Conservation (phyloP, 2,329 filamentous ascomycete genomes). For the Ilyonectria sp. region DNA sequence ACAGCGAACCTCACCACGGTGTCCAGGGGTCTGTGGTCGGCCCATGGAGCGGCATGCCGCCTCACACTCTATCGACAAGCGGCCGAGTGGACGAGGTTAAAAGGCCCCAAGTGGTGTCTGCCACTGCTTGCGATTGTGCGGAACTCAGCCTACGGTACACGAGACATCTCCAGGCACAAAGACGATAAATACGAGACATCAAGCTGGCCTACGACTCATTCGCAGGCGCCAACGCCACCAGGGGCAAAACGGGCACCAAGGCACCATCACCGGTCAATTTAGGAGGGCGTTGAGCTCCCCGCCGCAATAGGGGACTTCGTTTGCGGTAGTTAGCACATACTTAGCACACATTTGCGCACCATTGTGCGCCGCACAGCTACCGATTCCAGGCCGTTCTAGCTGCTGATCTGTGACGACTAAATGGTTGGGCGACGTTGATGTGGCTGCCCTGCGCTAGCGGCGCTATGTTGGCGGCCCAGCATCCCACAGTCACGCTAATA, state of each 20-base stretch:
- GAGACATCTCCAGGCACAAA: not conserved
- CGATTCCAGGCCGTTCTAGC: constrained; percentile 43
- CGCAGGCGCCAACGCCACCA: constrained; percentile 15
- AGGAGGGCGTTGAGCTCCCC: not conserved
- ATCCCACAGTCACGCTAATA: constrained; percentile 39
- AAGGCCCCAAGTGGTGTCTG: not conserved
- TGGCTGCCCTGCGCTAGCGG: constrained; percentile 40
- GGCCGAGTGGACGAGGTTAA: not conserved
- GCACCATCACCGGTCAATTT: not conserved
- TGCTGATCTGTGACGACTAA: constrained; percentile 42
- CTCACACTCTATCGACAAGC: not conserved
- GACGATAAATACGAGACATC: not conserved
- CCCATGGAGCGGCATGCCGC: not conserved
- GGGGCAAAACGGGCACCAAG: not conserved
- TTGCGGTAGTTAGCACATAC: not conserved
- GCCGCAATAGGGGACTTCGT: not conserved
- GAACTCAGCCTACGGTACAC: not conserved
- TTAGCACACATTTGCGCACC: not conserved
- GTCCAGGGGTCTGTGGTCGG: not conserved
- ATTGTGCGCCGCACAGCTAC: constrained; percentile 4
- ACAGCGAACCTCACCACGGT: not conserved
- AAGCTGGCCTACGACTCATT: constrained; percentile 4
- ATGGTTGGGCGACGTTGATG: constrained; percentile 38
- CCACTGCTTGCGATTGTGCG: not conserved
- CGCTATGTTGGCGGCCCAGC: constrained; percentile 41